Conservation (phyloP, 331 rosid genomes). For the Telfairia occidentalis region DNA sequence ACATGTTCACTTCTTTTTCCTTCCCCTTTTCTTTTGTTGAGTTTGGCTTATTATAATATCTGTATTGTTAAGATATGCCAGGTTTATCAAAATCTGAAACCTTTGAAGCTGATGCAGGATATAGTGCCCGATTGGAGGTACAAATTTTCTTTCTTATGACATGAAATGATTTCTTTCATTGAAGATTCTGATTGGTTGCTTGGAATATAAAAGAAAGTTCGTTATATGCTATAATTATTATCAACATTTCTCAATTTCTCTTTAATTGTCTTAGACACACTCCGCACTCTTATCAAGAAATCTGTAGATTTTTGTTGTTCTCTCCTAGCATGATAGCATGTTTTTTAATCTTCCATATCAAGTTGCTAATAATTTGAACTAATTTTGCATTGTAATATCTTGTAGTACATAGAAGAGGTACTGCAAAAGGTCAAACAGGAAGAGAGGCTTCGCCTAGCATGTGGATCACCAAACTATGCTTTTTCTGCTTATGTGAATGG, state of each 20-base stretch:
- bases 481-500: constrained; percentile 18
- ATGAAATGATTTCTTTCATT: neutral
- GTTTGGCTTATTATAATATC: constrained; percentile 12
- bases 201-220: neutral
- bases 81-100: constrained; percentile 37
- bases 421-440: constrained; percentile 49
- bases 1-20: neutral
- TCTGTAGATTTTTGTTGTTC: neutral
- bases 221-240: neutral
- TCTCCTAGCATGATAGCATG: constrained; percentile 12
- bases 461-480: constrained; percentile 37
- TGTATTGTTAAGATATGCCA: constrained; percentile 12
- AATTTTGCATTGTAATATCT: constrained; percentile 30
- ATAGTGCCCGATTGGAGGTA: constrained; percentile 71
- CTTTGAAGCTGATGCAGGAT: constrained; percentile 46
- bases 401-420: constrained; percentile 46
- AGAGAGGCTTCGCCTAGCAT: constrained; percentile 38
- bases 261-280: neutral
- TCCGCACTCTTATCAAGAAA: neutral
- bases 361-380: constrained; percentile 24
- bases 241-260: neutral
- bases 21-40: constrained; percentile 19
- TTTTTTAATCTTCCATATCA: constrained; percentile 9
- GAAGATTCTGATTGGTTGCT: neutral
- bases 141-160: constrained; percentile 3